Conservation (phyloP, 2,329 filamentous ascomycete species). For the Lasiodiplodia gonubiensis region DNA sequence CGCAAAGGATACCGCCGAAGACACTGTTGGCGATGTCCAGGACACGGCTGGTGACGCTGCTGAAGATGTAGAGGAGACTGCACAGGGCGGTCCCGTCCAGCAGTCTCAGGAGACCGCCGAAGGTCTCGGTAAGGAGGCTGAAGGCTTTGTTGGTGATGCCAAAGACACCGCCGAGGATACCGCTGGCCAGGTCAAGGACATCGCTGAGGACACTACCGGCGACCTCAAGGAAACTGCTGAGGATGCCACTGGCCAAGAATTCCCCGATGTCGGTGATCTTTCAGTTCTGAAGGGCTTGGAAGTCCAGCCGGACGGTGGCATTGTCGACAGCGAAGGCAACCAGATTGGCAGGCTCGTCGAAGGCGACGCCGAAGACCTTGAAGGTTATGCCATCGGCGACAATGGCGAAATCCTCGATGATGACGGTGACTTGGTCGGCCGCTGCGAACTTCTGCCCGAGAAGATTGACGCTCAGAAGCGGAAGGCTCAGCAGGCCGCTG, state of each 20-base stretch:
- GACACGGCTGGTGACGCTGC: constrained; percentile 40
- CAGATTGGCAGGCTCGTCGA: constrained; percentile 56
- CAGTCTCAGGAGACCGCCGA: constrained; percentile 35
- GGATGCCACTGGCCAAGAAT: constrained; percentile 37
- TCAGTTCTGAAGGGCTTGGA: constrained; percentile 57
- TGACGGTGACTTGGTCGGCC: constrained; percentile 61
- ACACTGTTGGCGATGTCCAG: constrained; percentile 34
- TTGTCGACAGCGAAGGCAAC: constrained; percentile 59
- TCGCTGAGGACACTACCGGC: constrained; percentile 32
- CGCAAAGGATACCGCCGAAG: constrained; percentile 42
- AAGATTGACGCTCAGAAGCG: constrained; percentile 46
- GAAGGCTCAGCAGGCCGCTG: constrained; percentile 40
- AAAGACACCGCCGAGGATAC: constrained; percentile 34
- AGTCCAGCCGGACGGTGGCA: constrained; percentile 60
- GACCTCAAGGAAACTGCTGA: constrained; percentile 34
- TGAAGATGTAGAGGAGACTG: constrained; percentile 42
- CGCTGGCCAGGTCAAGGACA: constrained; percentile 32
- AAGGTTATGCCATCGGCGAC: constrained; percentile 58
- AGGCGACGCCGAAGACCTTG: constrained; percentile 59
- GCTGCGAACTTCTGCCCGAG: constrained; percentile 57
- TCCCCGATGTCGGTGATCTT: constrained; percentile 52
- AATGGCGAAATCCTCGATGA: constrained; percentile 63
- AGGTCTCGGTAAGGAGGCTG: constrained; percentile 24
- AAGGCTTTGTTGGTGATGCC: constrained; percentile 30
- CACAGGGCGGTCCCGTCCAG: constrained; percentile 35